Percentiles rank a stretch among this genome's conserved stretches.
phyloP scores from a whole-genome alignment of 306 rosid genomes.

The Casuarina glauca region DNA sequence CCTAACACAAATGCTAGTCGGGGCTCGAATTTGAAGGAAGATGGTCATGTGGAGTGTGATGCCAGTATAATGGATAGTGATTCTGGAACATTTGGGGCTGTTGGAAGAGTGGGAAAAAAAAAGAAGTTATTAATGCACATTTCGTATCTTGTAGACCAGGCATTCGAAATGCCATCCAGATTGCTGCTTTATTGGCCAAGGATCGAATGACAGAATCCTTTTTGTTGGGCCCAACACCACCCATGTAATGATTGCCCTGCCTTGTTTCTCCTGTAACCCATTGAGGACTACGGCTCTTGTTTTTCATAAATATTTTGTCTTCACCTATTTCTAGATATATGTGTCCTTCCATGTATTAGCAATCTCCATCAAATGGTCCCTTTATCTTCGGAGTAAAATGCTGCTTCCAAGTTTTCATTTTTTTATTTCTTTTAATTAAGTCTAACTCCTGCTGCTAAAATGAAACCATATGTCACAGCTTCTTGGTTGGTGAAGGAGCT shows the following conservation, averaged over 20 bases:
- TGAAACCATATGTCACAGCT: conserved; percentile 46
- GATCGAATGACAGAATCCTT: conserved; percentile 75
- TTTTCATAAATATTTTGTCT: background rate
- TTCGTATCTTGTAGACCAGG: conserved; percentile 80
- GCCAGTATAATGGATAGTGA: conserved; percentile 87
- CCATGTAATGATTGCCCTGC: conserved; percentile 58
- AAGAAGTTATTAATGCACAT: conserved; percentile 18
- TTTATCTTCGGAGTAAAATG: background rate
- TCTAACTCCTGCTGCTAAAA: conserved; percentile 4
- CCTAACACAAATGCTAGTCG: conserved; percentile 85
- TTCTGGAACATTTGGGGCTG: conserved; percentile 88
- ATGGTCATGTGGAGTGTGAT: conserved; percentile 83
- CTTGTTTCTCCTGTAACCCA: conserved; percentile 8
- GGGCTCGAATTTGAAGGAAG: conserved; percentile 92
- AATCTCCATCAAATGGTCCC: background rate
- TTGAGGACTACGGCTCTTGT: background rate
- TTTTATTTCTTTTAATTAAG: conserved; percentile 13
- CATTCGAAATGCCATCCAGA: conserved; percentile 79
- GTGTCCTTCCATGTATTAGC: background rate
- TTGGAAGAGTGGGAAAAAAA: conserved; percentile 58
- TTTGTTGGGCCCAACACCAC: conserved; percentile 77
- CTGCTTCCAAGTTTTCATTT: background rate
- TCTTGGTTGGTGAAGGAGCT: conserved; percentile 92
- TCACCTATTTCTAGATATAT: background rate
- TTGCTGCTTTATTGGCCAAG: conserved; percentile 84